Base-by-base conservation (phyloP, 2,329 filamentous ascomycete species). In the Juglanconis oblonga region DNA sequence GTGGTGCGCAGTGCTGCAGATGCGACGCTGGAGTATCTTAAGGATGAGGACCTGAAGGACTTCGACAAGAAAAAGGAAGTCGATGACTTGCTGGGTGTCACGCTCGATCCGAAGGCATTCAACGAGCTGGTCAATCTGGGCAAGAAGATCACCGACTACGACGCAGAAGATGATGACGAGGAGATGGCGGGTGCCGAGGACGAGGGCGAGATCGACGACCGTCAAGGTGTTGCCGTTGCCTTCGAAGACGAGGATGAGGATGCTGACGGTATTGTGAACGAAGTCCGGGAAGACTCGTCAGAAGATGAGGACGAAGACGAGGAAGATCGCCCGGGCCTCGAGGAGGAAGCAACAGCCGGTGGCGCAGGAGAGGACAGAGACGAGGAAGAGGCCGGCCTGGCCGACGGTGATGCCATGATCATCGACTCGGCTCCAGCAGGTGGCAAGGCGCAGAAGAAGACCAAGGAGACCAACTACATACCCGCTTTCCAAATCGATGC, bases 61-160 rank as follows among this genome's bases (percentile, higher is more conserved):
- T 91, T 96, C 62, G 95, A 99, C 73, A 97, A 96, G 81, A 99
- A 99, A 80, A 97, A 93, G 76, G 92, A 97, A 73, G 87, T 98
- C 48, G 95, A 99, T 68, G 95, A 98, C 65, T 87, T 98, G 62
- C 76, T 99, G 47, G 95, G 94, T n/a, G 84, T 84, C 40, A 87
- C 87, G 0, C 85, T 97, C 79, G 88, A 83, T 52, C 85, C 91
- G 1, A 96, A 97, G 72, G 89, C 97, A 73, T 99, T 98, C 79
- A 98, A 98, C 71, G 94, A 98, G 77, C 78, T 99, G 66, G 88
- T 98, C 58, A 99, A 97, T 71, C 79, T 99, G 48, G 92, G 93
- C 65, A 99, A 99, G 80, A 99, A 99, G 77, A 97, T 99, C 64
- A 99, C 95, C 53, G 95, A 99, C 73, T 99, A 98, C 74, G 91